Percentiles rank a stretch among this genome's conserved stretches.
Evolutionary conservation across 371 early-diverging fungal genomes (phyloP).

Genomic region (Mucor irregularis): DNA sequence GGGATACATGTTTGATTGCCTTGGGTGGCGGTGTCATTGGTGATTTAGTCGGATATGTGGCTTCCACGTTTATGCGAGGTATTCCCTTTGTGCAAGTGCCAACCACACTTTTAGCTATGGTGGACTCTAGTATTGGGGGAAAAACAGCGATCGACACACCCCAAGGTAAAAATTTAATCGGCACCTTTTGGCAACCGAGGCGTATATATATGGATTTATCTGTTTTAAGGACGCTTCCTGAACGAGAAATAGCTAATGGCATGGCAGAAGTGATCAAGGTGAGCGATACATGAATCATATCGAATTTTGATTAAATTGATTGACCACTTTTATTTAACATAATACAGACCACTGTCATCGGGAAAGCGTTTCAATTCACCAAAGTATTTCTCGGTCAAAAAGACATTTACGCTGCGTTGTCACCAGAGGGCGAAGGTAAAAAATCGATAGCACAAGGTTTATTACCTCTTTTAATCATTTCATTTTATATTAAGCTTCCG

Average conservation of each 20-base stretch:
- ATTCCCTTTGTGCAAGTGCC: slow-evolving; percentile 89
- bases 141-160: slow-evolving; percentile 94
- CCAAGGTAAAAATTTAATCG: slow-evolving; percentile 92
- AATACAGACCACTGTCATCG: no score
- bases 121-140: slow-evolving; percentile 94
- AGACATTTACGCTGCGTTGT: no score
- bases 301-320: neutral
- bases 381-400: no score
- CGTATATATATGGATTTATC: slow-evolving; percentile 85
- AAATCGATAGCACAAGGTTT: no score
- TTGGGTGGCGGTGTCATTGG: slow-evolving; percentile 96
- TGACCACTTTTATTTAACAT: neutral
- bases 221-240: slow-evolving; percentile 80
- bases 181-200: slow-evolving; percentile 95
- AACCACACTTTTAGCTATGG: slow-evolving; percentile 96
- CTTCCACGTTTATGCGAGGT: slow-evolving; percentile 96
- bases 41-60: slow-evolving; percentile 91
- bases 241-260: slow-evolving; percentile 90
- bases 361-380: no score
- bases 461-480: no score
- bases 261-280: slow-evolving; percentile 95
- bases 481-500: no score
- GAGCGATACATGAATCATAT: slow-evolving; percentile 20
- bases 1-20: slow-evolving; percentile 89
- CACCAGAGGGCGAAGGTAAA: no score